Base-by-base conservation (phyloP, 2,329 filamentous ascomycete genomes). In the Ascochyta pisi region DNA sequence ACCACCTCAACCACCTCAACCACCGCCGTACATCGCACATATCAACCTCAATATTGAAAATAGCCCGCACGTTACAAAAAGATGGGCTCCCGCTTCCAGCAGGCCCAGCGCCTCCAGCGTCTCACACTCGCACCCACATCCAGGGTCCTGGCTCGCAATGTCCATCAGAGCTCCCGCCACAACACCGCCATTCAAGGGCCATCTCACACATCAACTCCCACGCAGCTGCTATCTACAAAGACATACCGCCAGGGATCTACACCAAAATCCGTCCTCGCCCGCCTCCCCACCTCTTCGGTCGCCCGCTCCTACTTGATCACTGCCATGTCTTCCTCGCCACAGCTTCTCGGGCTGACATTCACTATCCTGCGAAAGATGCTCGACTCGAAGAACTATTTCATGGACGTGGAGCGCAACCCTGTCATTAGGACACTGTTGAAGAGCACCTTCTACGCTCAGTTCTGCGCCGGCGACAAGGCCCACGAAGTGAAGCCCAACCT, bases 381-480 rank as follows among this genome's bases (percentile, higher is more conserved):
- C 10, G 83, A 91, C 73, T 87, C 89, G 24, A 84, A 84, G 46
- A 87, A 80, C 54, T 78, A 84, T 1, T 50, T 92, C 0, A 81
- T 95, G 54, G 88, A 89, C 73, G 87, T 92, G 4, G 91, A 96
- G 70, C 81, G 78, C 48, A 96, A 96, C 71, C 86, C 86, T 0
- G 42, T 94, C 1, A 81, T 96, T 15, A 84, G 86, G 39, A 84
- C 81, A 57, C 71, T 92, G 38, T 80, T 96, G 45, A 92, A 92
- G 73, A 85, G 87, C 70, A 96, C 91, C 0, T 92, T 96, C 67
- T 96, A 96, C 73, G 86, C 87, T 23, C 93, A 97, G 68, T 97
- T 96, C 76, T 97, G 93, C 75, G 91, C 91, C 0, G 93, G 93
- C 26, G 89, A 92, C 76, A 89, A 85, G 44, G 81, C 83, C 0